A percentile compares a stretch with the other conserved stretches of the same genome.
These are phyloP conservation scores for Catharanthus roseus DNA, from an alignment of 257 asterid genomes.

Conservation along the genomic window DNA sequence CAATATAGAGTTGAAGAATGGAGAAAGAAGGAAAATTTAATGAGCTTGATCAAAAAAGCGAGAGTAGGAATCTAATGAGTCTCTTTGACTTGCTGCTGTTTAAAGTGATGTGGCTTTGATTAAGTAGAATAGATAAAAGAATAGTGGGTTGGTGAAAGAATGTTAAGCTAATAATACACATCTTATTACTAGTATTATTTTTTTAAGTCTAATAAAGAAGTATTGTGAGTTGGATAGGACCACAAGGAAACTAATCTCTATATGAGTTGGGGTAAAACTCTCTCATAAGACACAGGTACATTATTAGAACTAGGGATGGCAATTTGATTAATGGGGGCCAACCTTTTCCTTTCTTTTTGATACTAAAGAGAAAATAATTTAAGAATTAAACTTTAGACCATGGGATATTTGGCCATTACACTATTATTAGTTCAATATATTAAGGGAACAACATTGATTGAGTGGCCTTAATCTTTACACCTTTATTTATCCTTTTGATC, in stretches of 20 bases:
- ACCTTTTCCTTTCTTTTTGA: not conserved
- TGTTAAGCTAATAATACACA: slow-evolving; percentile 7
- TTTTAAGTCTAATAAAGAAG: no score
- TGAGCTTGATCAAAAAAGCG: not conserved
- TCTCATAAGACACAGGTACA: no score
- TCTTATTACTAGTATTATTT: no score
- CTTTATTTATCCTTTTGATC: not conserved
- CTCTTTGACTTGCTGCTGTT: slow-evolving; percentile 14
- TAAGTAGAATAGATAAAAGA: slow-evolving; percentile 4
- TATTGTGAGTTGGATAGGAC: no score
- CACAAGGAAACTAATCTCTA: no score
- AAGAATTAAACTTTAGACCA: no score
- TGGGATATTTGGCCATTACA: no score
- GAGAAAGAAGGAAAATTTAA: not conserved
- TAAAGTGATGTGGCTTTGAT: slow-evolving; percentile 14
- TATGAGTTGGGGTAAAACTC: no score
- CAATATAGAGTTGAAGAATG: not conserved
- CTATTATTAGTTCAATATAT: no score
- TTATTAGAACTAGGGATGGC: no score
- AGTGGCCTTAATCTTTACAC: not conserved
- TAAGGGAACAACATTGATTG: no score
- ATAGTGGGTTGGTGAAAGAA: slow-evolving; percentile 3
- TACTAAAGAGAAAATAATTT: not conserved
- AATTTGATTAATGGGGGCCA: slow-evolving; percentile 15
- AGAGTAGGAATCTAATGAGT: not conserved